Conservation (phyloP, 1,284 basidiomycete genomes). For the Cutaneotrichosporon sp. region DNA sequence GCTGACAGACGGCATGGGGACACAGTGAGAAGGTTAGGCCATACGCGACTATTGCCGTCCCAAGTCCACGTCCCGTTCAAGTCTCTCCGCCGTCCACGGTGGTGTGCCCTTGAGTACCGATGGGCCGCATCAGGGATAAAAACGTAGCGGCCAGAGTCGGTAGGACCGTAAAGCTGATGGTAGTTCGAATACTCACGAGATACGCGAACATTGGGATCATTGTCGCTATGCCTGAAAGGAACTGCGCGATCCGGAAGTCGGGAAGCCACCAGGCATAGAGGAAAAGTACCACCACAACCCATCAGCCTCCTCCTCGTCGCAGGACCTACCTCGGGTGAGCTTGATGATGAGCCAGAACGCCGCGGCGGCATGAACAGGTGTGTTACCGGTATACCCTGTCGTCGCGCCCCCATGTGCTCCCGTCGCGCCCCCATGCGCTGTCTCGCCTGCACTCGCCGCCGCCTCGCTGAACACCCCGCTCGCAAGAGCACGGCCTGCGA, state of each 20-base stretch:
- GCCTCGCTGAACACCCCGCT: too few relatives aligned
- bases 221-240: slow-evolving; percentile 27
- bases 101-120: too few relatives aligned
- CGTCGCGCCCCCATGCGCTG: slow-evolving; percentile 1
- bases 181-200: slow-evolving; percentile 31
- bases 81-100: too few relatives aligned
- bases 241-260: slow-evolving; percentile 34
- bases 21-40: too few relatives aligned
- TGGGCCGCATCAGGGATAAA: too few relatives aligned
- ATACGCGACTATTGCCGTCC: too few relatives aligned
- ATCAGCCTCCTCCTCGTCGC: slow-evolving; percentile 12
- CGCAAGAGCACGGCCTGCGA: too few relatives aligned
- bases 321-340: slow-evolving; percentile 18
- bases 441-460: not conserved
- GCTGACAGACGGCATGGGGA: too few relatives aligned
- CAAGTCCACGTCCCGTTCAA: too few relatives aligned
- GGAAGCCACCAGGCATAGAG: slow-evolving; percentile 41
- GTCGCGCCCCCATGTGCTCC: too few relatives aligned
- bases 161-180: slow-evolving; percentile 18
- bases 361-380: slow-evolving; percentile 25
- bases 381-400: too few relatives aligned
- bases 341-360: slow-evolving; percentile 41
- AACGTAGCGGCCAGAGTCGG: too few relatives aligned
- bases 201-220: slow-evolving; percentile 42
- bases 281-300: slow-evolving; percentile 15